These are phyloP conservation scores for Sambucus nigra DNA, from an alignment of 129 eudicot species.

Conservation along the genomic window DNA sequence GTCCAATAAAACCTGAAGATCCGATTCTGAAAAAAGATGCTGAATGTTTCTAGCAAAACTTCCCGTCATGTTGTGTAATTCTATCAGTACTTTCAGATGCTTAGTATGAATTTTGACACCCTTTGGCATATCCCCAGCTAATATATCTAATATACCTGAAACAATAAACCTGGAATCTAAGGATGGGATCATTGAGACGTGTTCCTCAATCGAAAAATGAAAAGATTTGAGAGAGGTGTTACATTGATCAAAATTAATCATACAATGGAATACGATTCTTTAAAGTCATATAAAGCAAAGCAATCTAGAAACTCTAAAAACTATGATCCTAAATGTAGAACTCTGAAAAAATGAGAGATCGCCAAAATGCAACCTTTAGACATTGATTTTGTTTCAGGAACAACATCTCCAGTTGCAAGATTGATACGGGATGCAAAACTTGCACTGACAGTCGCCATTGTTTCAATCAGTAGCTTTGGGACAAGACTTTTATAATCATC, in stretches of 20 bases:
- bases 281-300: neutral
- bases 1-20: constrained; percentile 63
- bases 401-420: constrained; percentile 88
- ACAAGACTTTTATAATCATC: constrained; percentile 85
- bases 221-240: constrained; percentile 14
- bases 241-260: neutral
- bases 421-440: constrained; percentile 79
- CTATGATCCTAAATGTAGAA: neutral
- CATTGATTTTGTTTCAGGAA: constrained; percentile 91
- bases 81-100: constrained; percentile 82
- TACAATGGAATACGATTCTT: neutral
- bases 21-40: constrained; percentile 82
- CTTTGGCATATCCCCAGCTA: constrained; percentile 82
- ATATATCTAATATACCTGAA: constrained; percentile 82
- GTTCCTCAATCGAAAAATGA: neutral
- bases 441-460: constrained; percentile 64
- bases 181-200: constrained; percentile 6
- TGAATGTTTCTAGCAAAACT: constrained; percentile 89
- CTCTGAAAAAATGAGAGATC: neutral
- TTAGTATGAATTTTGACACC: constrained; percentile 78
- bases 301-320: neutral
- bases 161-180: constrained; percentile 12
- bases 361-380: constrained; percentile 54
- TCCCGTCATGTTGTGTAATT: constrained; percentile 73
- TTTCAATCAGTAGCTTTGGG: constrained; percentile 72